Conservation (phyloP, 2,329 filamentous ascomycete species). For the Penicillium verrucosum region DNA sequence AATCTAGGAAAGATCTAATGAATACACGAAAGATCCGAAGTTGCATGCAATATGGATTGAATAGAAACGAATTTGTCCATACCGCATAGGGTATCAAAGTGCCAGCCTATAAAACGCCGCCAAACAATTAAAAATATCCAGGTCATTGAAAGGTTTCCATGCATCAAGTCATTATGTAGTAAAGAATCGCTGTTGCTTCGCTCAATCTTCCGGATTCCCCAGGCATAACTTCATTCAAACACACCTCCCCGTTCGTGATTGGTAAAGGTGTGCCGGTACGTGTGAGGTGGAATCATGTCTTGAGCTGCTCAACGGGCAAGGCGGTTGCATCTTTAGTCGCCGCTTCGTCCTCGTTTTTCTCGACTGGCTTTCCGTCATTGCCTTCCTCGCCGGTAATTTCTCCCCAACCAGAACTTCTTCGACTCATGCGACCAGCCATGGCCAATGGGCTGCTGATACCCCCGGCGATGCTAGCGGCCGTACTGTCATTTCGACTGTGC, state of each 20-base stretch:
- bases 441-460: slow-evolving; percentile 61
- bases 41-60: slow-evolving; percentile 10
- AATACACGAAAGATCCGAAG: slow-evolving; percentile 8
- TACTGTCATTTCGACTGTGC: slow-evolving; percentile 77
- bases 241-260: not conserved
- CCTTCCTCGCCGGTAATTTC: slow-evolving; percentile 42
- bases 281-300: slow-evolving; percentile 5
- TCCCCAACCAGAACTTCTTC: slow-evolving; percentile 46
- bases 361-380: slow-evolving; percentile 29
- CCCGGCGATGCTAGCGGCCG: slow-evolving; percentile 67
- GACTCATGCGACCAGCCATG: slow-evolving; percentile 39
- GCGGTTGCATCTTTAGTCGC: slow-evolving; percentile 17
- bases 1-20: slow-evolving; percentile 3
- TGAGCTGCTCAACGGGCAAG: slow-evolving; percentile 12
- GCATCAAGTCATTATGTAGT: slow-evolving; percentile 23
- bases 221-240: slow-evolving; percentile 21
- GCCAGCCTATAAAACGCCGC: slow-evolving; percentile 14
- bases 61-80: slow-evolving; percentile 15
- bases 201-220: not conserved
- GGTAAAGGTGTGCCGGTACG: not conserved
- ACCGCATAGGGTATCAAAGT: slow-evolving; percentile 24
- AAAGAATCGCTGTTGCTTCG: slow-evolving; percentile 6
- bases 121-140: slow-evolving; percentile 14
- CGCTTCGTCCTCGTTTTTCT: slow-evolving; percentile 36
- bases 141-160: slow-evolving; percentile 9